Conservation (phyloP, 352 stramenopile species). For the Phytophthora fragariaefolia region DNA sequence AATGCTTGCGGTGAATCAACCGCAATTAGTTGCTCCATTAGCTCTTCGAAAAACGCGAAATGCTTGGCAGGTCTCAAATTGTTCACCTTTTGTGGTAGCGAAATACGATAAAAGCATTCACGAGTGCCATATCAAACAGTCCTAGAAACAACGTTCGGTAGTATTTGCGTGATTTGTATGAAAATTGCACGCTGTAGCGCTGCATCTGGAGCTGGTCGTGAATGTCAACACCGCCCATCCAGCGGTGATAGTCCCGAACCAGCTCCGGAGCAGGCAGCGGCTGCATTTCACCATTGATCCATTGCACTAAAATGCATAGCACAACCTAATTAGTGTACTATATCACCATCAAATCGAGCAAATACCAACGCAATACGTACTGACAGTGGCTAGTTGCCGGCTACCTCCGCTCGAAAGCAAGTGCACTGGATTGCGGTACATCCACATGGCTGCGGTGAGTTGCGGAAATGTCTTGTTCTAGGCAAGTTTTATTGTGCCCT, state of each 20-base stretch:
- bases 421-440: constrained; percentile 18
- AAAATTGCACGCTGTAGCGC: not conserved
- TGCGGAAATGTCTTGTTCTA: constrained; percentile 11
- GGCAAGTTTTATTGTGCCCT: constrained; percentile 9
- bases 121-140: constrained; percentile 8
- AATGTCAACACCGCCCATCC: constrained; percentile 8
- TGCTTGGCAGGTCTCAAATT: constrained; percentile 7
- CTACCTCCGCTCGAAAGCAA: constrained; percentile 9
- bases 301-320: constrained; percentile 2
- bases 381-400: not conserved
- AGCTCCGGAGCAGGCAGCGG: constrained; percentile 1
- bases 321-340: not conserved
- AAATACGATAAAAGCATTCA: constrained; percentile 18
- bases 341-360: not conserved
- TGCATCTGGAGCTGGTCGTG: too few relatives aligned
- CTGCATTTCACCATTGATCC: not conserved
- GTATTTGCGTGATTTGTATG: constrained; percentile 14
- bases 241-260: constrained; percentile 10
- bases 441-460: constrained; percentile 15
- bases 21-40: not conserved
- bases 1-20: not conserved
- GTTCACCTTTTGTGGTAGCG: constrained; percentile 7
- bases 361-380: constrained; percentile 16
- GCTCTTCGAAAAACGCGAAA: constrained; percentile 8
- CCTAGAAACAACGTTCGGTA: constrained; percentile 17